Conservation (phyloP, 169 alveolate species). For the Plasmodium fragile region DNA sequence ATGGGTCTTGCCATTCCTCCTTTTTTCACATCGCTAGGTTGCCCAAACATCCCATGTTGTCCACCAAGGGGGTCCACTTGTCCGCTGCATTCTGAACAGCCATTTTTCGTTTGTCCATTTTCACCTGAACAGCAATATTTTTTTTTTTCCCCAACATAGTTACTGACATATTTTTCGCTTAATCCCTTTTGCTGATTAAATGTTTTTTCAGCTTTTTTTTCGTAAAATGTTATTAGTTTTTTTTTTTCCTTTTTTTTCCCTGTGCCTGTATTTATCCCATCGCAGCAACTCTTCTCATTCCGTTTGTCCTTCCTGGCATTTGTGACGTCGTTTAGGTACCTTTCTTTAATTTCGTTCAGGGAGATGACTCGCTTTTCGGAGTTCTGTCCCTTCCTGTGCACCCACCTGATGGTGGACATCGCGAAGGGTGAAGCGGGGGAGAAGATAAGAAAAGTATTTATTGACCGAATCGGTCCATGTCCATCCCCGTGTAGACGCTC, state of each 20-base stretch:
- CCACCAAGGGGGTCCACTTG: neutral
- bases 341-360: conserved; percentile 57
- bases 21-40: neutral
- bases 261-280: neutral
- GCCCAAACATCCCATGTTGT: neutral
- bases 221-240: conserved; percentile 7
- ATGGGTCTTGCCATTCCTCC: neutral
- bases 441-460: neutral
- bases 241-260: neutral
- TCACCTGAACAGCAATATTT: conserved; percentile 7
- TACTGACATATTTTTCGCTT: neutral
- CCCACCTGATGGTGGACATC: conserved; percentile 65
- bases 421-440: neutral
- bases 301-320: neutral
- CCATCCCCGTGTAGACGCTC: neutral
- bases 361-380: conserved; percentile 36
- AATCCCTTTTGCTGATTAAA: neutral
- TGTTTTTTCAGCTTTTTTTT: neutral
- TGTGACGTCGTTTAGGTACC: conserved; percentile 19
- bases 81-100: neutral
- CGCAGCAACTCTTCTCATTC: neutral
- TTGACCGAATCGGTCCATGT: too few relatives aligned
- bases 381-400: conserved; percentile 55
- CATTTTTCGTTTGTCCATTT: neutral
- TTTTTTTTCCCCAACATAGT: neutral